Conservation (phyloP, 1,139 yeast genomes). For the Blastobotrys arbuscula region DNA sequence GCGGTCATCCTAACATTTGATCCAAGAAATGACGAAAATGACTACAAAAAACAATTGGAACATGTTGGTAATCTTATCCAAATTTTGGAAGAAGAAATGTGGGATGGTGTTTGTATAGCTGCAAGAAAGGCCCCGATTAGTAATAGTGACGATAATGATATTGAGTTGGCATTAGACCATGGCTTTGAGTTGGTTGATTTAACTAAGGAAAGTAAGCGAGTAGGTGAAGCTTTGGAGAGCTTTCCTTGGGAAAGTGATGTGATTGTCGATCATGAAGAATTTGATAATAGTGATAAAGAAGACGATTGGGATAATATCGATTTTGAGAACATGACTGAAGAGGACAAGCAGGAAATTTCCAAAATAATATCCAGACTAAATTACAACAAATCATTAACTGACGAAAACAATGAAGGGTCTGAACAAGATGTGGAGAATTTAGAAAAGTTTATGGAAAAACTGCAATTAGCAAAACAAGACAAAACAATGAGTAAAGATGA, state of each 20-base stretch:
- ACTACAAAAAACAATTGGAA: conserved; percentile 14
- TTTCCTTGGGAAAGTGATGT: conserved; percentile 21
- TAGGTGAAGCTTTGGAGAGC: conserved; percentile 29
- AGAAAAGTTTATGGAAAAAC: conserved; percentile 25
- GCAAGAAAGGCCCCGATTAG: conserved; percentile 14
- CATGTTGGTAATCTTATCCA: conserved; percentile 20
- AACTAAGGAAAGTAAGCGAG: conserved; percentile 14
- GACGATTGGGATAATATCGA: conserved; percentile 15
- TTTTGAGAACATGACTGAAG: conserved; percentile 11
- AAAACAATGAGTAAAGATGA: conserved; percentile 23
- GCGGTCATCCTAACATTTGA: conserved; percentile 37
- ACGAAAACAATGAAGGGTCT: conserved; percentile 7
- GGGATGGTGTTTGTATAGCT: conserved; percentile 29
- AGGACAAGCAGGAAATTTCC: conserved; percentile 12
- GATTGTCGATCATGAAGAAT: not conserved
- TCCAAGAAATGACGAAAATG: not conserved
- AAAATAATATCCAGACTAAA: conserved; percentile 13
- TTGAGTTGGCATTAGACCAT: conserved; percentile 22
- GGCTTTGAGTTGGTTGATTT: conserved; percentile 29
- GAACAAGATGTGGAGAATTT: conserved; percentile 25
- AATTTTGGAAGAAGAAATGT: conserved; percentile 23
- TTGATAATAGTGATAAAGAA: conserved; percentile 8
- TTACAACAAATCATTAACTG: conserved; percentile 14
- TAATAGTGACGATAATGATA: conserved; percentile 9
- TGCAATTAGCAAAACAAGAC: conserved; percentile 14